phyloP scores from a whole-genome alignment of 2,329 filamentous ascomycete species.

The Arthrinium puccinioides region DNA sequence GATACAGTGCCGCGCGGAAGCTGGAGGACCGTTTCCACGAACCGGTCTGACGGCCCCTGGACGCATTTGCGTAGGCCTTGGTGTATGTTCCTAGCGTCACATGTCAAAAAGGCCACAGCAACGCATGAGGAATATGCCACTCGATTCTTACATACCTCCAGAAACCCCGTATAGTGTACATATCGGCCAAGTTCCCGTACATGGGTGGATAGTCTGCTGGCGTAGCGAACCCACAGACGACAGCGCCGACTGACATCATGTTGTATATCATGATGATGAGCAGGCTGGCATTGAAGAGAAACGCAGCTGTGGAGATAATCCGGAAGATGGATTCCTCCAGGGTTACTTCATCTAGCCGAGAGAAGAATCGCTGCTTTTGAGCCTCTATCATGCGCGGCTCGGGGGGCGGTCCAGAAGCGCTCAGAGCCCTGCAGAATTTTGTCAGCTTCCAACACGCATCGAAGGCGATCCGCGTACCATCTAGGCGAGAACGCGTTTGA shows the following conservation, averaged over 20 bases:
- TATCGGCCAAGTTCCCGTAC: neutral
- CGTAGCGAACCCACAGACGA: neutral
- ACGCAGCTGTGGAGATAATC: neutral
- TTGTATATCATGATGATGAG: neutral
- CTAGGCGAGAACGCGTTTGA: neutral
- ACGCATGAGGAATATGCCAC: too few relatives aligned
- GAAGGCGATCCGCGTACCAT: neutral
- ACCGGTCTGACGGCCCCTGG: neutral
- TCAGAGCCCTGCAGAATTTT: neutral
- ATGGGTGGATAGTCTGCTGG: neutral
- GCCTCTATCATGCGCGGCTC: neutral
- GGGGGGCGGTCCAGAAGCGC: neutral
- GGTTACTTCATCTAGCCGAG: neutral
- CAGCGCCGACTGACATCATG: neutral
- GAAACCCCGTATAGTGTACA: neutral
- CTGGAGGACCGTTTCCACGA: neutral
- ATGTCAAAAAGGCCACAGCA: too few relatives aligned
- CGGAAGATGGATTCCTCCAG: neutral
- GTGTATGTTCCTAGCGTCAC: constrained; percentile 1
- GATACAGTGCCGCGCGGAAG: neutral
- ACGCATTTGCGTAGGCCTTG: constrained; percentile 2
- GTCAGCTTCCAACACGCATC: too few relatives aligned
- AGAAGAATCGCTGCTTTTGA: neutral
- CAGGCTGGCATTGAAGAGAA: neutral
- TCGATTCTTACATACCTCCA: constrained; percentile 2